phyloP scores from a whole-genome alignment of 2,329 filamentous ascomycete genomes.

The Cladosporium sp. region DNA sequence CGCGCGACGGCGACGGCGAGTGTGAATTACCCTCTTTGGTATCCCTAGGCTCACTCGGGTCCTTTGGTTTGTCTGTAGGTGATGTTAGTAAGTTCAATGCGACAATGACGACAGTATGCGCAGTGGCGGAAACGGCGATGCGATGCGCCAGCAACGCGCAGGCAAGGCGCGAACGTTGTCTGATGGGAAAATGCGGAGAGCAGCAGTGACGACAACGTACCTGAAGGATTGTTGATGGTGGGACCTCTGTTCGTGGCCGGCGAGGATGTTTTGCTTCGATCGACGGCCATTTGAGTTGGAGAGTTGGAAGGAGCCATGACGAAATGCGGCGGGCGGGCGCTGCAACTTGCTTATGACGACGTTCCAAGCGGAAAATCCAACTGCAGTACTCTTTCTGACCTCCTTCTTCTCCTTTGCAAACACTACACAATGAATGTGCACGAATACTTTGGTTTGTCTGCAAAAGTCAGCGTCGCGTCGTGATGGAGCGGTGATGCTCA shows the following conservation, averaged over 20 bases:
- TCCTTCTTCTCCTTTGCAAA: conserved; percentile 7
- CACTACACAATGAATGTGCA: neutral
- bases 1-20: conserved; percentile 4
- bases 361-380: too few species aligned
- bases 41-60: conserved; percentile 9
- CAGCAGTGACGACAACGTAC: conserved; percentile 14
- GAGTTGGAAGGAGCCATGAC: conserved; percentile 7
- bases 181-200: neutral
- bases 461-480: neutral
- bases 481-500: conserved; percentile 13
- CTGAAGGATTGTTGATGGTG: conserved; percentile 14
- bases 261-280: conserved; percentile 17
- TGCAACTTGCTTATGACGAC: too few species aligned
- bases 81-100: conserved; percentile 20
- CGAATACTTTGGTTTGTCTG: conserved; percentile 4
- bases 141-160: neutral
- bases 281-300: conserved; percentile 5
- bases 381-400: neutral
- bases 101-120: conserved; percentile 3
- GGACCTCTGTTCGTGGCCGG: conserved; percentile 5
- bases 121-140: neutral
- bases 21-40: conserved; percentile 20
- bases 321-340: neutral
- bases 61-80: conserved; percentile 11
- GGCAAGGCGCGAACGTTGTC: neutral